Conservation (phyloP, 2,329 filamentous ascomycete genomes). For the Talaromyces verruculosus region DNA sequence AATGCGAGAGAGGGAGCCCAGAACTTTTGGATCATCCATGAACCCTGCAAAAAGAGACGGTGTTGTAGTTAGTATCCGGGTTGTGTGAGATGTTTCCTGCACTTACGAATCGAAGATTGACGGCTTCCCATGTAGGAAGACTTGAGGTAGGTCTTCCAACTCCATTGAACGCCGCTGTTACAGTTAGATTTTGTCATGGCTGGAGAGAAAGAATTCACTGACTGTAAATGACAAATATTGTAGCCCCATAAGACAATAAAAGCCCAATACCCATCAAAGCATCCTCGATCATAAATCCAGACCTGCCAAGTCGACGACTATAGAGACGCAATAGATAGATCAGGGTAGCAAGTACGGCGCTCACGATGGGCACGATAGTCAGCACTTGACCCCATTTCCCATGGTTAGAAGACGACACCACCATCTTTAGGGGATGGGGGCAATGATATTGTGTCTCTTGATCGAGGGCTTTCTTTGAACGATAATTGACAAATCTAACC, state of each 20-base stretch:
- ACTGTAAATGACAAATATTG: constrained; percentile 10
- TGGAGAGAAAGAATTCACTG: not conserved
- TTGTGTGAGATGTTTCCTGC: not conserved
- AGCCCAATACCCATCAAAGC: constrained; percentile 1
- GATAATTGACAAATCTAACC: not conserved
- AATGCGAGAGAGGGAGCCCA: not conserved
- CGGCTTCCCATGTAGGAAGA: not conserved
- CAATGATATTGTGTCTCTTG: not conserved
- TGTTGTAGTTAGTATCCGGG: not conserved
- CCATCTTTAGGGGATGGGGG: not conserved
- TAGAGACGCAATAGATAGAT: constrained; percentile 1
- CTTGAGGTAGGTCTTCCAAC: not conserved
- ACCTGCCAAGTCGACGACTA: constrained; percentile 1
- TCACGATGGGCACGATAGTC: not conserved
- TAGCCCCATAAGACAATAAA: not conserved
- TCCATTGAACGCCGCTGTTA: not conserved
- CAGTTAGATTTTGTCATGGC: not conserved
- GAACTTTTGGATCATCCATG: constrained; percentile 9
- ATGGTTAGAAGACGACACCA: not conserved
- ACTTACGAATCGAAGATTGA: constrained; percentile 1
- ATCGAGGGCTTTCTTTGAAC: not conserved
- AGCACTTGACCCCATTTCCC: not conserved
- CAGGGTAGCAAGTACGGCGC: not conserved
- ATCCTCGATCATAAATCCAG: not conserved
- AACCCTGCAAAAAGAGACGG: not conserved